Evolutionary conservation across 345 rosid species (phyloP), one percentile per base, ranked within the genome.

Genomic region (Salix arbutifolia): DNA sequence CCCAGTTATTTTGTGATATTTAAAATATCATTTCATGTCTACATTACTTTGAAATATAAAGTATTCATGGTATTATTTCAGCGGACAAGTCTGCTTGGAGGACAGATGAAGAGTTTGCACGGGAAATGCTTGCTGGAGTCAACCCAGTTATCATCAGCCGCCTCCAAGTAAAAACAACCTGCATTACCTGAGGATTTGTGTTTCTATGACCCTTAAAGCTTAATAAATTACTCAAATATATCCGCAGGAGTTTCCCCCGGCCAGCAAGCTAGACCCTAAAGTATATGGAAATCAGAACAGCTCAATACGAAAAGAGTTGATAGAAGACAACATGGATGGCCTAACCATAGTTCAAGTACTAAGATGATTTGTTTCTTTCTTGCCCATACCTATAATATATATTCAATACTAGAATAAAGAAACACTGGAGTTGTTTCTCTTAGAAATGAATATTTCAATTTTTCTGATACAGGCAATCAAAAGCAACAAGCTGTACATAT

Each of bases 231-330:
- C 60, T 65, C 12, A 40, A 78, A 50, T 42, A 11, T 52, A 31
- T 33, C 8, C 83, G 80, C 85, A 94, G 97, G 90, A 86, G 69
- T 91, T 92, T 56, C 98, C 97, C 23, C 98, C 97, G 0, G 79
- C 52, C 40, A 94, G 98, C 81, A 85, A 85, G 75, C 81, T 94
- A 16, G 92, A 90, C 73, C 86, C 84, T 44, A 78, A 65, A 74
- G 78, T 12, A 42, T 92, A 83, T 68, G 98, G 97, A 53, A 84
- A 91, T 67, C 98, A 91, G 78, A 76, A 80, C 73, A 91, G 96
- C 81, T 69, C 85, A 21, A 87, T 94, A 74, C 74, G 82, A 65
- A 77, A 72, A 76, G 93, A 85, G 65, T 87, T 87, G 40, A 84
- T 92, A 23, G 86, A 85, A 79, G 78, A 26, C 69, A 74, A 83